phyloP scores from a whole-genome alignment of 208 protist species.

The Acanthamoeba healyi region DNA sequence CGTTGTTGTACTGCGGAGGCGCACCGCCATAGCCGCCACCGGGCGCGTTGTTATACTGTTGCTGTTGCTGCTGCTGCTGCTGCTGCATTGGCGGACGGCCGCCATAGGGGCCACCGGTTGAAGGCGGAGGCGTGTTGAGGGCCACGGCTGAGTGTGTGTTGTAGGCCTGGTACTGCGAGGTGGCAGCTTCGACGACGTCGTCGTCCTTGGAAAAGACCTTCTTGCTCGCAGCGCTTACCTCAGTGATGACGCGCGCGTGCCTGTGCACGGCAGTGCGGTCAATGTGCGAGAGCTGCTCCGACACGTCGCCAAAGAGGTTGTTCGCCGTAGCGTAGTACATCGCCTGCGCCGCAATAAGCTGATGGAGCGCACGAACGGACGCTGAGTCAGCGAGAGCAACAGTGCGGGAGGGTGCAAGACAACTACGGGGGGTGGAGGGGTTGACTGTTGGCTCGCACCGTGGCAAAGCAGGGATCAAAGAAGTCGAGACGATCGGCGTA shows the following conservation, averaged over 20 bases:
- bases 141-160: slow-evolving; percentile 4
- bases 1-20: neutral
- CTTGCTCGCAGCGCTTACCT: slow-evolving; percentile 62
- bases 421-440: too few relatives aligned
- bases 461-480: slow-evolving; percentile 66
- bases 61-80: neutral
- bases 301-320: neutral
- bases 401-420: too few relatives aligned
- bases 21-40: neutral
- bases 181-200: slow-evolving; percentile 28
- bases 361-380: neutral
- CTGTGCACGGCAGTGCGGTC: slow-evolving; percentile 71
- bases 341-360: slow-evolving; percentile 49
- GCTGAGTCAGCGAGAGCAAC: neutral
- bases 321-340: slow-evolving; percentile 24
- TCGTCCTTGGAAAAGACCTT: slow-evolving; percentile 67
- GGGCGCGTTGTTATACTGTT: neutral
- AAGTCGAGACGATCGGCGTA: slow-evolving; percentile 61
- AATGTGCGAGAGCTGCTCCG: neutral
- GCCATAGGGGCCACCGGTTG: neutral
- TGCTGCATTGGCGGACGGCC: neutral
- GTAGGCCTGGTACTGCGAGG: slow-evolving; percentile 60
- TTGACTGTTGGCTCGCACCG: neutral
- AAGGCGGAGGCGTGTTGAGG: slow-evolving; percentile 25
- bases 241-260: slow-evolving; percentile 61